Evolutionary conservation across 2,329 filamentous ascomycete genomes (phyloP), one percentile per base, ranked within the genome.

Genomic region (Phialophora verrucosa): DNA sequence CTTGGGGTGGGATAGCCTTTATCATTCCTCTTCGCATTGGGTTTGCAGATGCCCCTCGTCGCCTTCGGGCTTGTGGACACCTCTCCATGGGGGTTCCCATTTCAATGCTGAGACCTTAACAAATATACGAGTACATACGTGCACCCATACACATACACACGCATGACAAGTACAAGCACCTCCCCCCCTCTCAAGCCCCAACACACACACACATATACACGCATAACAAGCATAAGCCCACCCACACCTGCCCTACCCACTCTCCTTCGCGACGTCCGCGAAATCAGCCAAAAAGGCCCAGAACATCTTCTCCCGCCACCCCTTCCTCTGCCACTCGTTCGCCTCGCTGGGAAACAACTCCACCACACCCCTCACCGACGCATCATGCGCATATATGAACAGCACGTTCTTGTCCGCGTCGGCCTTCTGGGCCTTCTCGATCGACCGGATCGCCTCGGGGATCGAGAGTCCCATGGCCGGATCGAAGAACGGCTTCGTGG

Each of bases 401-500:
- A 76, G 68, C 4, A 76, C 71, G 61, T 75, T 70, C 1, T 71
- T 66, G 51, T 72, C 68, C 3, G 67, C 73, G 53, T 76, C 75
- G 29, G 63, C 64, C 27, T 62, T 42, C 29, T 69, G 67, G 29
- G 61, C 60, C 57, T 68, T 65, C 31, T 65, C 65, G 54, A 71
- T 71, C 27, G 64, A 69, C 23, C 56, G 42, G n/a, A 66, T 64
- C 4, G 67, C 69, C 42, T 57, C 20, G 2, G 51, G 54, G 44
- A 71, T 69, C 8, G 60, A 53, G n/a, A 66, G 58, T 20, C 62
- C 67, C 62, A 69, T 66, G n/a, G 59, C 59, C 20, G 66, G 66
- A 38, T 77, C 77, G 51, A 77, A 73, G 67, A 81, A 75, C 11
- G 80, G 75, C 59, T 59, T 29, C 14, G 63, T 59, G 25, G 58